phyloP scores from a whole-genome alignment of 139 green algal species.

The Astrephomene gubernaculifera region DNA sequence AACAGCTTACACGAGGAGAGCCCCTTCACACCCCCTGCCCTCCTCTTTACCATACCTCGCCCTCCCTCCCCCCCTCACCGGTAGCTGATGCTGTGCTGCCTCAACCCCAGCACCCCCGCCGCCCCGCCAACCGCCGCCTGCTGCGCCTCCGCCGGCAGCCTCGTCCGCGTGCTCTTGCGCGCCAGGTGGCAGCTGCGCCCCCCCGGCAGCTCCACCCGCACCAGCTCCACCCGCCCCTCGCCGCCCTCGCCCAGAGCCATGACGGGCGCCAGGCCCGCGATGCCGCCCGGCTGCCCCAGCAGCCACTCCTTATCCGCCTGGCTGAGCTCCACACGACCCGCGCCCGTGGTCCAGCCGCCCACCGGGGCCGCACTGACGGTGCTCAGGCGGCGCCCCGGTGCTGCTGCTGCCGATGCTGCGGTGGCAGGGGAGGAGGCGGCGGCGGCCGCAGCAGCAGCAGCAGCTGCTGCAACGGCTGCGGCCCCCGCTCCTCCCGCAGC shows the following conservation, averaged over 20 bases:
- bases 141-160: slow-evolving; percentile 5
- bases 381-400: too few relatives aligned
- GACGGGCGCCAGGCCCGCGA: slow-evolving; percentile 10
- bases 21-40: background rate
- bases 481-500: too few relatives aligned
- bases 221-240: slow-evolving; percentile 36
- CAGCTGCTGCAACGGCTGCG: too few relatives aligned
- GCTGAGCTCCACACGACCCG: background rate
- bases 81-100: slow-evolving; percentile 1
- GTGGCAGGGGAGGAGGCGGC: too few relatives aligned
- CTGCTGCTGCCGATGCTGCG: too few relatives aligned
- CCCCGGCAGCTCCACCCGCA: slow-evolving; percentile 22
- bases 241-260: slow-evolving; percentile 38
- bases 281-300: slow-evolving; percentile 25
- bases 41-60: background rate
- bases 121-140: background rate
- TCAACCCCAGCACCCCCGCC: background rate
- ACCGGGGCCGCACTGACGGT: too few relatives aligned
- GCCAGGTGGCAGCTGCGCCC: slow-evolving; percentile 27
- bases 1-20: background rate
- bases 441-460: too few relatives aligned
- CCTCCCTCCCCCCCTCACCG: background rate
- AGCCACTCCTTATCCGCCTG: slow-evolving; percentile 39
- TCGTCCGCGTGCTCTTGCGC: slow-evolving; percentile 35
- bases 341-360: background rate